phyloP scores from a whole-genome alignment of 2,329 filamentous ascomycete genomes.

The Chaetomiaceae sp. region DNA sequence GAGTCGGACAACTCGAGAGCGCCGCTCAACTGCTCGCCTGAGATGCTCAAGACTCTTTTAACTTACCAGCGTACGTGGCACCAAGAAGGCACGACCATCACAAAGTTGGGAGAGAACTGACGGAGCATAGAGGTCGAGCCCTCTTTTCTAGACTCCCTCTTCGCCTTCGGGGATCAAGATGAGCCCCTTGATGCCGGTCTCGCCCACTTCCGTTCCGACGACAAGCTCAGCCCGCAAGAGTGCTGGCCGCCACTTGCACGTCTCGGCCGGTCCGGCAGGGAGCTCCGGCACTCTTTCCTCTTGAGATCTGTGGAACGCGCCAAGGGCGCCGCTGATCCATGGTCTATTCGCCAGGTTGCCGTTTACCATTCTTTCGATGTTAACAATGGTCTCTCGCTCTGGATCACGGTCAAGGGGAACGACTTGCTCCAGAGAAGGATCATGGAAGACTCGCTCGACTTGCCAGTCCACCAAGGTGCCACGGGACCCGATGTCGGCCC shows the following conservation, averaged over 20 bases:
- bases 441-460: not conserved
- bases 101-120: not conserved
- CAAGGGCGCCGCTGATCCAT: not conserved
- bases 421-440: slow-evolving; percentile 4
- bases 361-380: slow-evolving; percentile 13
- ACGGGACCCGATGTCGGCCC: not conserved
- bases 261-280: slow-evolving; percentile 7
- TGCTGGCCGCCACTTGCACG: not conserved
- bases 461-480: not conserved
- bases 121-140: slow-evolving; percentile 1
- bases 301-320: slow-evolving; percentile 6
- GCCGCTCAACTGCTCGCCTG: slow-evolving; percentile 6
- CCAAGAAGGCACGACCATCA: no score
- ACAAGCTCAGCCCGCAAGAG: not conserved
- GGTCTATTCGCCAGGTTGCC: slow-evolving; percentile 7
- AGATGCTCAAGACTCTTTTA: slow-evolving; percentile 3
- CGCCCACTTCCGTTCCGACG: not conserved
- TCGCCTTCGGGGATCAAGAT: slow-evolving; percentile 10
- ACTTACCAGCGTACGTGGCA: slow-evolving; percentile 6
- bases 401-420: slow-evolving; percentile 10
- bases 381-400: not conserved
- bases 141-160: slow-evolving; percentile 6
- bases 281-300: slow-evolving; percentile 8
- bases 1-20: slow-evolving; percentile 7
- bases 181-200: slow-evolving; percentile 9